phyloP scores from a whole-genome alignment of 1,284 basidiomycete species.

The Puccinia hordei region DNA sequence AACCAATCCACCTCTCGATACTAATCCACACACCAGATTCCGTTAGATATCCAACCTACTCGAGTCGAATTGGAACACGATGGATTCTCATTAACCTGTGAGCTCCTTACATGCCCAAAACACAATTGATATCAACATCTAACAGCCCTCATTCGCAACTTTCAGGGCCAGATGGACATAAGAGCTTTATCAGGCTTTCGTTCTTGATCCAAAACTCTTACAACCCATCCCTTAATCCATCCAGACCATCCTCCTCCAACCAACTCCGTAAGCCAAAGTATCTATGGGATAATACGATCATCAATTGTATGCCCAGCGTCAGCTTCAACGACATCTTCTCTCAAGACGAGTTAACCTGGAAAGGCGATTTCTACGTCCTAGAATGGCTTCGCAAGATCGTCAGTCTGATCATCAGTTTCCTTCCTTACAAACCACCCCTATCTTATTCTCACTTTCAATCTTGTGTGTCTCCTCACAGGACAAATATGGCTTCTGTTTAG shows the following conservation, averaged over 20 bases:
- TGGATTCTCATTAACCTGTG: background rate
- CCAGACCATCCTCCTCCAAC: slow-evolving; percentile 4
- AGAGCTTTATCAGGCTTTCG: slow-evolving; percentile 9
- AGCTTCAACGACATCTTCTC: slow-evolving; percentile 75
- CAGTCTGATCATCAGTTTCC: slow-evolving; percentile 59
- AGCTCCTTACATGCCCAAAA: background rate
- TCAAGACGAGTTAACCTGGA: slow-evolving; percentile 63
- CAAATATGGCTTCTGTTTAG: slow-evolving; percentile 34
- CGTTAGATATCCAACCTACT: slow-evolving; percentile 38
- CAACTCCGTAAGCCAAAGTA: slow-evolving; percentile 56
- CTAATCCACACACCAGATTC: slow-evolving; percentile 22
- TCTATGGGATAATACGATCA: slow-evolving; percentile 79
- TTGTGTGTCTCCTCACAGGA: slow-evolving; percentile 50
- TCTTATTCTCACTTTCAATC: slow-evolving; percentile 48
- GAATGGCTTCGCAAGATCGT: slow-evolving; percentile 83
- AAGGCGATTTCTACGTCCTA: slow-evolving; percentile 63
- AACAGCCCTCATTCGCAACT: background rate
- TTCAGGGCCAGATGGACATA: slow-evolving; percentile 43
- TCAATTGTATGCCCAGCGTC: slow-evolving; percentile 74
- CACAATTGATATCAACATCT: too few relatives aligned
- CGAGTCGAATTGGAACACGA: background rate
- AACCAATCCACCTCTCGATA: background rate
- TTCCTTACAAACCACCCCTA: too few relatives aligned
- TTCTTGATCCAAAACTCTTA: slow-evolving; percentile 31
- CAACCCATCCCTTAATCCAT: background rate